phyloP scores from a whole-genome alignment of 2,329 filamentous ascomycete species.

The Apiospora marii region DNA sequence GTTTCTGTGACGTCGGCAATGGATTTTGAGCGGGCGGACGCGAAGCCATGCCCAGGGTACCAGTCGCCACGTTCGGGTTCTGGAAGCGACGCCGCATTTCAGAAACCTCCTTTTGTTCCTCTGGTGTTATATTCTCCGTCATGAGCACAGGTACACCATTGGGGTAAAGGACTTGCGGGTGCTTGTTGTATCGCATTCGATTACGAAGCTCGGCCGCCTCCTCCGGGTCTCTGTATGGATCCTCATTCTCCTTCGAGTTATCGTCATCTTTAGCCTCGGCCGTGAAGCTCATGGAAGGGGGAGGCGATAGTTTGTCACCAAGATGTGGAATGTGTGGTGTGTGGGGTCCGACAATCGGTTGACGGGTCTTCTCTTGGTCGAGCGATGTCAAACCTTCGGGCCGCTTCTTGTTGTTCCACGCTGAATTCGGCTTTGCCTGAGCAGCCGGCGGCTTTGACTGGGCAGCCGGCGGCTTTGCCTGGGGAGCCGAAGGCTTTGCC shows the following conservation, averaged over 20 bases:
- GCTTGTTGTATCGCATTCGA: background rate
- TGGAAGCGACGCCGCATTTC: background rate
- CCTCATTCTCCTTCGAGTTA: background rate
- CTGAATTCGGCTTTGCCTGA: background rate
- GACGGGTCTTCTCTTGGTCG: background rate
- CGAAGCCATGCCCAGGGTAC: background rate
- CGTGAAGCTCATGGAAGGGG: background rate
- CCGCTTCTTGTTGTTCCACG: background rate
- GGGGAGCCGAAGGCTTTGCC: background rate
- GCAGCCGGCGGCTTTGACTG: background rate
- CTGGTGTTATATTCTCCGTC: conserved; percentile 11
- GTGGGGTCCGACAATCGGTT: conserved; percentile 1
- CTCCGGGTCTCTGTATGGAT: background rate
- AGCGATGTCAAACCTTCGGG: background rate
- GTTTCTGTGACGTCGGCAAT: background rate
- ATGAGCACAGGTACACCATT: background rate
- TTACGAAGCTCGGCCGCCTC: background rate
- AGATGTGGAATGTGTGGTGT: conserved; percentile 3
- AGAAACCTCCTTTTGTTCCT: conserved; percentile 10
- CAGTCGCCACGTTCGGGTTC: background rate
- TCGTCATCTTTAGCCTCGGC: background rate
- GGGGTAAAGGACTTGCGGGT: background rate
- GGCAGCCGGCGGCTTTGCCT: background rate
- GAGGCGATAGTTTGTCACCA: background rate
- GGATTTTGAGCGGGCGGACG: background rate